A percentile compares a stretch with the other conserved stretches of the same genome.
Evolutionary conservation across 129 eudicot species (phyloP).

Genomic region (Flaveria bidentis): DNA sequence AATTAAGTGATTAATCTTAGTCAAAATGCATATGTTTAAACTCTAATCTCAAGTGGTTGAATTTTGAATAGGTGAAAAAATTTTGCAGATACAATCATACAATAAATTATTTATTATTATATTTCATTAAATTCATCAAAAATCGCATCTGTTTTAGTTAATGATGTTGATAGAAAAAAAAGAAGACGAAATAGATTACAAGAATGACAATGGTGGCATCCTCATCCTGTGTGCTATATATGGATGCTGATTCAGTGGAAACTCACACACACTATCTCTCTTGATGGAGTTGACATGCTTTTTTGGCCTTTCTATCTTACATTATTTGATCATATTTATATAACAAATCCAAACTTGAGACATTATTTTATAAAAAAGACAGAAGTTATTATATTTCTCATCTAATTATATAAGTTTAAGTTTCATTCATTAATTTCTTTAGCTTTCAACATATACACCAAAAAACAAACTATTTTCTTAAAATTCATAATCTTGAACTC

Average conservation of each 20-base stretch:
- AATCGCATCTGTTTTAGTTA: background rate
- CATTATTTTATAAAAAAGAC: background rate
- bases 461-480: background rate
- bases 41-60: background rate
- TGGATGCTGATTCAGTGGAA: slow-evolving; percentile 38
- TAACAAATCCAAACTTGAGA: no score
- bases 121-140: background rate
- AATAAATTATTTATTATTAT: background rate
- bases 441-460: background rate
- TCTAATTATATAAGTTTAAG: background rate
- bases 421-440: background rate
- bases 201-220: slow-evolving; percentile 32
- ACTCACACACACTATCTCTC: slow-evolving; percentile 9
- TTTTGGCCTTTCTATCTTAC: background rate
- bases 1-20: background rate
- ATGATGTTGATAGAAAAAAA: background rate
- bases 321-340: background rate
- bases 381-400: background rate
- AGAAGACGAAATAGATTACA: background rate
- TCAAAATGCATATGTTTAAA: background rate
- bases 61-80: background rate
- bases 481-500: background rate
- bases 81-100: background rate
- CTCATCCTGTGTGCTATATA: slow-evolving; percentile 13
- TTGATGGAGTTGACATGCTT: slow-evolving; percentile 26